phyloP scores from a whole-genome alignment of 169 alveolate genomes.

The Amoebophrya sp. region DNA sequence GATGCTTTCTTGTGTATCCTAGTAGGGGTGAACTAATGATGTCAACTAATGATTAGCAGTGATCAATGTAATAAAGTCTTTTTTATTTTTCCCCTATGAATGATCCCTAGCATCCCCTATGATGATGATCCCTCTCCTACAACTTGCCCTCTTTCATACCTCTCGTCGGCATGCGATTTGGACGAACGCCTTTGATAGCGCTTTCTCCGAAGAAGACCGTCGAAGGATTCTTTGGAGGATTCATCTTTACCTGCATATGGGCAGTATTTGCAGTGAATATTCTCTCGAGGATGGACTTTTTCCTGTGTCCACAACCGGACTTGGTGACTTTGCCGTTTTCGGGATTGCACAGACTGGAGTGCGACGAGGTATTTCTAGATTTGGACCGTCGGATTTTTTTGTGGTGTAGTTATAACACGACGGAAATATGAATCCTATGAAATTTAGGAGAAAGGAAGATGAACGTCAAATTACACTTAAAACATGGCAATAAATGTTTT shows the following conservation, averaged over 20 bases:
- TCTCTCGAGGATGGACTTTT: constrained; percentile 57
- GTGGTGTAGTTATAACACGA: constrained; percentile 39
- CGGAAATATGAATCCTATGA: constrained; percentile 48
- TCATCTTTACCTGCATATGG: constrained; percentile 51
- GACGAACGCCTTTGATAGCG: constrained; percentile 82
- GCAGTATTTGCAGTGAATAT: constrained; percentile 53
- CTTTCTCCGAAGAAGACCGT: constrained; percentile 97
- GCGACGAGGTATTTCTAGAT: constrained; percentile 29
- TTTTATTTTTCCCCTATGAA: too few relatives aligned
- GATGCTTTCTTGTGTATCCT: too few relatives aligned
- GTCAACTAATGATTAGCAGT: too few relatives aligned
- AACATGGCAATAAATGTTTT: too few relatives aligned
- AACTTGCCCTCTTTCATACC: too few relatives aligned
- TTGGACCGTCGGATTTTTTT: constrained; percentile 46
- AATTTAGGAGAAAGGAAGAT: constrained; percentile 29
- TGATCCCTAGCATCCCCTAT: too few relatives aligned
- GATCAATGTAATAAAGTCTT: too few relatives aligned
- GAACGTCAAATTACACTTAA: background rate
- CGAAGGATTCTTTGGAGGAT: constrained; percentile 94
- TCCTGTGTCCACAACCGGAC: constrained; percentile 80
- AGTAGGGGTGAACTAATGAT: too few relatives aligned
- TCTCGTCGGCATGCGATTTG: constrained; percentile 88
- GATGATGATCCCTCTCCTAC: too few relatives aligned
- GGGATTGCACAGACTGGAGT: constrained; percentile 56
- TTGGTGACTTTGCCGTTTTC: constrained; percentile 63